Conservation (phyloP, 495 filamentous ascomycete species). For the Daldinia bambusicola region DNA sequence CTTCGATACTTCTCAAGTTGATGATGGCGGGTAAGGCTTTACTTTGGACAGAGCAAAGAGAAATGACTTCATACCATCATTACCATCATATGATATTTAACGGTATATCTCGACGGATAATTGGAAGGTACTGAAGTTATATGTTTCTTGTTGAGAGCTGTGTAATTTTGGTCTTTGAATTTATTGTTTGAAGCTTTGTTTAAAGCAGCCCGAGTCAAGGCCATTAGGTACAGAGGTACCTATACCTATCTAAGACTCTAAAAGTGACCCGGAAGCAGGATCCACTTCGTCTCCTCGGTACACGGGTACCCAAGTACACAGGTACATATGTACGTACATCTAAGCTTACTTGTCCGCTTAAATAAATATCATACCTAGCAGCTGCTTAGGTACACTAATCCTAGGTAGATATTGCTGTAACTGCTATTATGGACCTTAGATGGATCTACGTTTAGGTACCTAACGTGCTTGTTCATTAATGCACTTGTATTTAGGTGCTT, state of each 20-base stretch:
- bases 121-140: background rate
- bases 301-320: no score
- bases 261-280: no score
- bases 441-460: no score
- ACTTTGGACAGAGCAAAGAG: background rate
- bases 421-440: background rate
- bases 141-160: background rate
- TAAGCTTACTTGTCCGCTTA: background rate
- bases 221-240: background rate
- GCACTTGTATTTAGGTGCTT: background rate
- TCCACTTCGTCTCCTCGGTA: no score
- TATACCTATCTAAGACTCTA: no score
- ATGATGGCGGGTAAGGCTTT: background rate
- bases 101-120: background rate
- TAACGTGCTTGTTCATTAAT: background rate
- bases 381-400: no score
- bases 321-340: no score
- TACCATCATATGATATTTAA: background rate
- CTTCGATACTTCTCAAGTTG: constrained; percentile 3
- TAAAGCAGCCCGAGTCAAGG: background rate
- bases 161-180: background rate
- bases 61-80: background rate
- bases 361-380: background rate
- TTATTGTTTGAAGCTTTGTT: background rate
- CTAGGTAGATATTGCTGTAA: background rate